Evolutionary conservation across 2,329 filamentous ascomycete genomes (phyloP).

Genomic region (Fusarium penzigii): DNA sequence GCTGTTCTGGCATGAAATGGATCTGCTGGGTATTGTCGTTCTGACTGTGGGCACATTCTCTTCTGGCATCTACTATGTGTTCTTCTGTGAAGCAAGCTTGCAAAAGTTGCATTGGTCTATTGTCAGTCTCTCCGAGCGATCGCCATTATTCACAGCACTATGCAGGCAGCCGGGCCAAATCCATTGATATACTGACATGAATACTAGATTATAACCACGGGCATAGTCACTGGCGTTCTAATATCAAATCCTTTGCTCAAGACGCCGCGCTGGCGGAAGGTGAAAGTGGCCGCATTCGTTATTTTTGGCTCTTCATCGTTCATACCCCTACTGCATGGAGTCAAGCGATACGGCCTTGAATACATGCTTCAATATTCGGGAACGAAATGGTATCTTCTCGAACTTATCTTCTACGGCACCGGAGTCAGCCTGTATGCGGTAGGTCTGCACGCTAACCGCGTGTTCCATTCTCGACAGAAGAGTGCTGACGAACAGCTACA

Average conservation of each 20-base stretch:
- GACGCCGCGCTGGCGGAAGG: constrained; percentile 14
- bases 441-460: constrained; percentile 31
- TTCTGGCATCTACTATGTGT: constrained; percentile 20
- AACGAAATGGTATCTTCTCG: constrained; percentile 10
- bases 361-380: constrained; percentile 13
- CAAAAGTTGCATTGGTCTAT: constrained; percentile 19
- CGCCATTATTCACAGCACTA: constrained; percentile 4
- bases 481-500: constrained; percentile 28
- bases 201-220: constrained; percentile 7
- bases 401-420: constrained; percentile 12
- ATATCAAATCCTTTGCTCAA: constrained; percentile 14
- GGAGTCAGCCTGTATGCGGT: constrained; percentile 81
- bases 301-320: constrained; percentile 13
- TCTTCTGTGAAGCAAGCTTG: constrained; percentile 11
- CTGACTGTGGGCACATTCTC: constrained; percentile 18
- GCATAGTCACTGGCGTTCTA: constrained; percentile 8
- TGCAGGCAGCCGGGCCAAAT: not conserved
- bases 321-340: constrained; percentile 15
- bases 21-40: constrained; percentile 21
- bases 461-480: not conserved
- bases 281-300: constrained; percentile 11
- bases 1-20: constrained; percentile 20
- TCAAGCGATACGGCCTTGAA: constrained; percentile 13
- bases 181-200: constrained; percentile 2
- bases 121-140: too few relatives aligned